Evolutionary conservation across 345 rosid species (phyloP), one percentile per base, ranked within the genome.

Genomic region (Populus deltoides): DNA sequence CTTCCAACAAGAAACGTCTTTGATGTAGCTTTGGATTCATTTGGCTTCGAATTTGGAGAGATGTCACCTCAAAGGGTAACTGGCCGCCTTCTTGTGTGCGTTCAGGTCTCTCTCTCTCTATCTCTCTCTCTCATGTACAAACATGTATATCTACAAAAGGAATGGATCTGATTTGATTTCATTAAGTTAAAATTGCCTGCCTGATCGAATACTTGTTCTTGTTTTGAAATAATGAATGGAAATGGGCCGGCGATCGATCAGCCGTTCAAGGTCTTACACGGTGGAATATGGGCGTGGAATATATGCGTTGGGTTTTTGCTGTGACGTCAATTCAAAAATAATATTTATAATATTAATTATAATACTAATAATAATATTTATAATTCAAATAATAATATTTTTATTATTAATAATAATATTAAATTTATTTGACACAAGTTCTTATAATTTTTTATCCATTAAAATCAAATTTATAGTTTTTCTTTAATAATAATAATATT

Each of bases 191-290:
- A 13, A 51, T 49, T 11, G 47, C 2, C 47, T 43, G 47, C 47
- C 47, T 43, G 15, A 11, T 43, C 47, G 15, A 43, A 43, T 2
- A 2, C 15, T 11, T 11, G 15, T 43, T 43, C 47, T 43, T 39
- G 41, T 39, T 2, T 39, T 39, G 41, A 8, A 39, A 39, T 57
- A 20, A 22, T 8, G 22, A 43, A 62, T 78, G 33, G 25, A 29
- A 55, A 49, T 3, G 6, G 7, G 49, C 8, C 4, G 38, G 51
- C 11, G 47, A 77, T 39, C 90, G 15, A 77, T 35, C 90, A 96
- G 98, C 97, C 98, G 29, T 96, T 96, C 85, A 89, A 92, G 88
- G 98, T 96, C 75, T 73, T 96, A 82, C 98, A 93, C 77, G 98
- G 98, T 36, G 99, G 98, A 43, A 93, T 93, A 2, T 96, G 27